Percentiles rank a stretch among this genome's conserved stretches.
Conservation (phyloP, 139 green algal species). For the Bryopsis sp. region DNA sequence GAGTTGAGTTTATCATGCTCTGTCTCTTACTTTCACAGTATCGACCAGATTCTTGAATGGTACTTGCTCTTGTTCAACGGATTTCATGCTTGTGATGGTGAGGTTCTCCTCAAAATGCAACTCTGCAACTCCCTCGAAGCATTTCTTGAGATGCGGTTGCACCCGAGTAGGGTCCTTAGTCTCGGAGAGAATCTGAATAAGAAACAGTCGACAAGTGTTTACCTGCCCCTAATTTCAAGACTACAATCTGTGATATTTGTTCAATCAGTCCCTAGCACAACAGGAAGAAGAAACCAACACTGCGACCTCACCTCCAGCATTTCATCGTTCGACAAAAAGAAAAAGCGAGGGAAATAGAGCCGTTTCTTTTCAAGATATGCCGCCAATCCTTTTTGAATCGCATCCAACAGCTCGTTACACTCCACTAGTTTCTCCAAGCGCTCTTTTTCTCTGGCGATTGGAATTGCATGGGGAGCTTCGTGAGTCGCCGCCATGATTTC, state of each 20-base stretch:
- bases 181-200: slow-evolving; percentile 46
- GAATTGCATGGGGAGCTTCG: slow-evolving; percentile 29
- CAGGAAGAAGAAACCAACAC: slow-evolving; percentile 53
- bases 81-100: slow-evolving; percentile 42
- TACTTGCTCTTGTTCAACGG: too few species aligned
- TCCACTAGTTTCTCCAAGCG: slow-evolving; percentile 26
- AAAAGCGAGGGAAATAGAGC: too few species aligned
- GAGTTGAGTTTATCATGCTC: background rate
- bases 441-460: slow-evolving; percentile 32
- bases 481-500: slow-evolving; percentile 43
- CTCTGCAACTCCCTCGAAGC: too few species aligned
- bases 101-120: too few species aligned
- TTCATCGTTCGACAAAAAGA: too few species aligned
- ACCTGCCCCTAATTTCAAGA: too few species aligned
- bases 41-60: slow-evolving; percentile 41
- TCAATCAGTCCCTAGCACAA: too few species aligned
- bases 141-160: slow-evolving; percentile 51
- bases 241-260: too few species aligned
- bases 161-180: slow-evolving; percentile 38
- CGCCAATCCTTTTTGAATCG: slow-evolving; percentile 31
- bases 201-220: slow-evolving; percentile 50
- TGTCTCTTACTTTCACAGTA: slow-evolving; percentile 16
- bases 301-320: too few species aligned
- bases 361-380: too few species aligned
- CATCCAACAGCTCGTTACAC: too few species aligned